Evolutionary conservation across 2,329 filamentous ascomycete species (phyloP).

Genomic region (Colletotrichum shisoi): DNA sequence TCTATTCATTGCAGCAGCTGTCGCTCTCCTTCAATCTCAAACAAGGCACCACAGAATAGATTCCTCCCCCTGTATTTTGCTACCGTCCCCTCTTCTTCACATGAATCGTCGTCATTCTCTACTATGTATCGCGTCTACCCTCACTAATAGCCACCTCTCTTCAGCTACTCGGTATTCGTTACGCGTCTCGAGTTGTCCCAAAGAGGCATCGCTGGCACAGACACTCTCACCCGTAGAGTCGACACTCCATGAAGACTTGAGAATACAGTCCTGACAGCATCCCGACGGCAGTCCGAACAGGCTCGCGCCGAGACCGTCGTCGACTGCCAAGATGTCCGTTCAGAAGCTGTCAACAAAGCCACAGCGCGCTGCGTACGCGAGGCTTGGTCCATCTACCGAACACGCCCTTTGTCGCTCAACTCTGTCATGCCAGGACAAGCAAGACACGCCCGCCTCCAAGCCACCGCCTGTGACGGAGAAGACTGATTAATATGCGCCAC

Average conservation of each 20-base stretch:
- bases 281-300: conserved; percentile 4
- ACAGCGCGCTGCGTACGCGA: conserved; percentile 25
- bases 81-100: conserved; percentile 15
- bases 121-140: not conserved
- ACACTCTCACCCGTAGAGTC: too few relatives aligned
- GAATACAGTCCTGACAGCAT: not conserved
- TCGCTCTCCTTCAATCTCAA: not conserved
- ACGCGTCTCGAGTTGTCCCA: conserved; percentile 10
- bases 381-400: conserved; percentile 7
- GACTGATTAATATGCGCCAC: not conserved
- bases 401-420: not conserved
- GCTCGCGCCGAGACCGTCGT: conserved; percentile 23
- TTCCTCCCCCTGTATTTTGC: not conserved
- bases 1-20: not conserved
- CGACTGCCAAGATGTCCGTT: conserved; percentile 21
- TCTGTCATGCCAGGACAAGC: conserved; percentile 1
- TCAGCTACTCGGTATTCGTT: not conserved
- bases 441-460: conserved; percentile 29
- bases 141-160: not conserved
- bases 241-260: too few relatives aligned
- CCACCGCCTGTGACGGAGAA: conserved; percentile 29
- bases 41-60: not conserved
- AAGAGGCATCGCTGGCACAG: conserved; percentile 15
- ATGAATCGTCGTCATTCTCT: conserved; percentile 29
- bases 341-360: conserved; percentile 27